Conservation (phyloP, 768 basidiomycete genomes). For the Mycena rosella region DNA sequence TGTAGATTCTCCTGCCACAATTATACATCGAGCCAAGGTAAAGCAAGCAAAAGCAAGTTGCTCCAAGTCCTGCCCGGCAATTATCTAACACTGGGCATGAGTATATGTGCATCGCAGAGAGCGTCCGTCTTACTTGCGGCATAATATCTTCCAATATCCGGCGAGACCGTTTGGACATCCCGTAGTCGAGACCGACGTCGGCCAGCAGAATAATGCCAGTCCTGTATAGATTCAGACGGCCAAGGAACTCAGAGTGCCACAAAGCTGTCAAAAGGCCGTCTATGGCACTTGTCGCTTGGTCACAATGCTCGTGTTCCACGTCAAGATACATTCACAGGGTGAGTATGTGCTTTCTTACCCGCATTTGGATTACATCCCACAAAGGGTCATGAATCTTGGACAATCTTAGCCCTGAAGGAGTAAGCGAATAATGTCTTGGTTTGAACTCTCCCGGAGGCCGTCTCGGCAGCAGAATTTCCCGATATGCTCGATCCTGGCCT, state of each 20-base stretch:
- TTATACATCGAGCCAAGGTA: conserved; percentile 79
- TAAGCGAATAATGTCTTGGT: conserved; percentile 69
- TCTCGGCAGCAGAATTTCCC: conserved; percentile 73
- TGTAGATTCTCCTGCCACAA: conserved; percentile 65
- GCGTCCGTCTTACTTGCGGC: conserved; percentile 71
- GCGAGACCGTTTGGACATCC: conserved; percentile 74
- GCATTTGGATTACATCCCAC: conserved; percentile 60
- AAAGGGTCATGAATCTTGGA: conserved; percentile 58
- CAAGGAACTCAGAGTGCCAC: conserved; percentile 86
- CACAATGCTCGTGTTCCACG: conserved; percentile 61
- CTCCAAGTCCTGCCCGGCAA: conserved; percentile 79
- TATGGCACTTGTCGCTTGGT: conserved; percentile 72
- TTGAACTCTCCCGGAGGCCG: conserved; percentile 69
- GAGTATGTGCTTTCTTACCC: conserved; percentile 49
- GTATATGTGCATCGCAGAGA: not conserved
- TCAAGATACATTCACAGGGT: not conserved
- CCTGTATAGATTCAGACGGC: conserved; percentile 75
- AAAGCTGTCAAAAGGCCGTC: conserved; percentile 77
- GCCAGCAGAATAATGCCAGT: conserved; percentile 80
- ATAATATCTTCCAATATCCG: conserved; percentile 82
- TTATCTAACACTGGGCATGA: conserved; percentile 60
- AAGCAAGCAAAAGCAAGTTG: conserved; percentile 82
- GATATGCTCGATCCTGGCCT: conserved; percentile 73
- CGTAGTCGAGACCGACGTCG: conserved; percentile 83
- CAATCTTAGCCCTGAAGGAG: conserved; percentile 53